Evolutionary conservation across 1,284 basidiomycete genomes (phyloP).

Genomic region (Erythrobasidium hasegawianum): DNA sequence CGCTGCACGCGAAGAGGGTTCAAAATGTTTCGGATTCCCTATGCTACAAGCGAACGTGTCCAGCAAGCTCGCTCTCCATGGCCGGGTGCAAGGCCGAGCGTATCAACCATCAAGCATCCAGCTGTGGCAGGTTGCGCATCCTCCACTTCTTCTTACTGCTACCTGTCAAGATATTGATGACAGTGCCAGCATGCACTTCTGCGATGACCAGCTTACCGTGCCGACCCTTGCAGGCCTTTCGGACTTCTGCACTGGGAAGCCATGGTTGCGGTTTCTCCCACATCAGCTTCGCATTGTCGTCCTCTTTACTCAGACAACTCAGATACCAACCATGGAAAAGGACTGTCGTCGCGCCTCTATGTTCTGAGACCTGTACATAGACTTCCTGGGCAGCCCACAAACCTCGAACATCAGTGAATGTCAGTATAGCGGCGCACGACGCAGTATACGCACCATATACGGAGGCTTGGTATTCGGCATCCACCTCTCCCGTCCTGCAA

Average conservation of each 20-base stretch:
- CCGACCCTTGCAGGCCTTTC: background rate
- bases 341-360: background rate
- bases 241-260: background rate
- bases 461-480: background rate
- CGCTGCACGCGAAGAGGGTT: too few relatives aligned
- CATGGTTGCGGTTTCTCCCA: slow-evolving; percentile 1
- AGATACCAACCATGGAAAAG: slow-evolving; percentile 1
- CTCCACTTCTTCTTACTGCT: slow-evolving; percentile 1
- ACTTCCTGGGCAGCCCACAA: background rate
- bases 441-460: background rate
- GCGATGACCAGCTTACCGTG: background rate
- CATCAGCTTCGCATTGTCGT: background rate
- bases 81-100: too few relatives aligned
- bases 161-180: background rate
- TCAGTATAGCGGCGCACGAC: background rate
- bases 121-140: background rate
- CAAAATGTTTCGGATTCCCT: too few relatives aligned
- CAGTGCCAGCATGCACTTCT: background rate
- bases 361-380: background rate
- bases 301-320: too few relatives aligned
- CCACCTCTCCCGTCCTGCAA: background rate
- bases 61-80: too few relatives aligned
- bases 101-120: too few relatives aligned
- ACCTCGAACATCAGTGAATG: too few relatives aligned
- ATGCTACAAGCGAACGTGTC: too few relatives aligned